Conservation (phyloP, 768 basidiomycete genomes). For the Suillus decipiens region DNA sequence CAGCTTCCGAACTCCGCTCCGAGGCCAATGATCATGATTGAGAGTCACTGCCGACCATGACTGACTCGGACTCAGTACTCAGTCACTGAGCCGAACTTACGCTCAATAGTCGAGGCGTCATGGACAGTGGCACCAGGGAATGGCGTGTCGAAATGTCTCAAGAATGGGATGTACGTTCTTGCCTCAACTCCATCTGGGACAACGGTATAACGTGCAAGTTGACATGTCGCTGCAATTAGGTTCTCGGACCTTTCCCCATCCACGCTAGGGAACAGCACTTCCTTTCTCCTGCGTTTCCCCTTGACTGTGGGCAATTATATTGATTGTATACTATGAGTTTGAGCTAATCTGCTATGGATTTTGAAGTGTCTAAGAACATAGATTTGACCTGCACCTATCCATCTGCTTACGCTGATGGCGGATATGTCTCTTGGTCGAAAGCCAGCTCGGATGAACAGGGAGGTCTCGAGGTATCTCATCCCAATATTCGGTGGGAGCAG, state of each 20-base stretch:
- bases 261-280: conserved; percentile 84
- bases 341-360: not conserved
- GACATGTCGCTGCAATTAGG: conserved; percentile 37
- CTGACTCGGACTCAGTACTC: too few relatives aligned
- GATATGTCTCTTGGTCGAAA: conserved; percentile 58
- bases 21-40: not conserved
- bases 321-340: not conserved
- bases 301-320: conserved; percentile 51
- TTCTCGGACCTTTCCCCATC: conserved; percentile 82
- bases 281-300: conserved; percentile 74
- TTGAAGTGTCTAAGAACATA: conserved; percentile 50
- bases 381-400: conserved; percentile 55
- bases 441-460: conserved; percentile 44
- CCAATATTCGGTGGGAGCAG: conserved; percentile 68
- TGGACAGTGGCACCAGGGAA: not conserved
- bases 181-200: not conserved
- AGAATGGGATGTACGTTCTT: conserved; percentile 30
- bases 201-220: not conserved
- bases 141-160: conserved; percentile 29
- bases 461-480: conserved; percentile 62
- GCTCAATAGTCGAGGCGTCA: too few relatives aligned
- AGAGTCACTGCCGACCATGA: too few relatives aligned
- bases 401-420: conserved; percentile 63
- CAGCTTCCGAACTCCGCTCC: not conserved
- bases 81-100: too few relatives aligned